These are phyloP conservation scores for Cryptococcus wingfieldii DNA, from an alignment of 1,284 basidiomycete species.

Conservation along the genomic window DNA sequence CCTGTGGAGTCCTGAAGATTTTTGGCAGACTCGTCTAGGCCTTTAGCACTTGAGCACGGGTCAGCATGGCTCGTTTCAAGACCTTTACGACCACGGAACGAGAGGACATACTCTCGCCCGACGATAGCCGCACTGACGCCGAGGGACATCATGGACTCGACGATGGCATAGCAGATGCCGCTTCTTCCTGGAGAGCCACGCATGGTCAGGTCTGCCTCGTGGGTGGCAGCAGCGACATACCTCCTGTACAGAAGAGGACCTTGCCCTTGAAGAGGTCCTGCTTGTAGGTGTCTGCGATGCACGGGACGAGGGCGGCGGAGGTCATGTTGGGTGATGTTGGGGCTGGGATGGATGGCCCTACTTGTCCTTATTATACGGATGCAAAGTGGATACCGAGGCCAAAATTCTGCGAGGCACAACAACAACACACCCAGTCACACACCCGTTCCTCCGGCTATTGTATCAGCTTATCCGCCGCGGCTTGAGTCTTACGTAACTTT, in stretches of 20 bases:
- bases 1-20: conserved; percentile 70
- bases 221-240: conserved; percentile 42
- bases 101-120: conserved; percentile 67
- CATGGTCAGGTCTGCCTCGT: not conserved
- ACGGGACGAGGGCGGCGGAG: not conserved
- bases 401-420: not conserved
- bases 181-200: conserved; percentile 51
- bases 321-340: not conserved
- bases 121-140: conserved; percentile 78
- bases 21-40: conserved; percentile 66
- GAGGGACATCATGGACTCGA: conserved; percentile 78
- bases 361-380: not conserved
- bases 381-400: no score
- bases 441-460: no score
- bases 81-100: not conserved
- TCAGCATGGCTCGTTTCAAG: not conserved
- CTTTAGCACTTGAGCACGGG: conserved; percentile 59
- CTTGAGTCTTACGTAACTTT: no score
- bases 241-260: conserved; percentile 89
- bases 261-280: conserved; percentile 82
- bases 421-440: no score
- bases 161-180: conserved; percentile 89
- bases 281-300: conserved; percentile 57
- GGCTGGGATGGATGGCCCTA: not conserved
- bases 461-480: no score